A percentile compares a stretch with the other conserved stretches of the same genome.
These are phyloP conservation scores for Xylariaceae sp. DNA, from an alignment of 2,329 filamentous ascomycete species.

Conservation along the genomic window DNA sequence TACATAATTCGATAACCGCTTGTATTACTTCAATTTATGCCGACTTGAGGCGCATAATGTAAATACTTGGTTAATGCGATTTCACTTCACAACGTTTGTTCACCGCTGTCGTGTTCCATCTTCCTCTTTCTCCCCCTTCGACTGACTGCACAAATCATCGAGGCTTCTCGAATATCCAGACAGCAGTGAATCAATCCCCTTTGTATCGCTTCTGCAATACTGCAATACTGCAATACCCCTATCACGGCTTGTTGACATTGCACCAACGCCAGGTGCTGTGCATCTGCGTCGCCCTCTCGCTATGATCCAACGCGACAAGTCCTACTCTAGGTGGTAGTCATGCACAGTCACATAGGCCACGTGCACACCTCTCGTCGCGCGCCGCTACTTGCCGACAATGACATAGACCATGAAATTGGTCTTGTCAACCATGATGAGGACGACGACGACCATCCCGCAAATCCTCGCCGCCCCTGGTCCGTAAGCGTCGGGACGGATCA, in stretches of 20 bases:
- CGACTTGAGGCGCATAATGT: too few species aligned
- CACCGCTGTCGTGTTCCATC: background rate
- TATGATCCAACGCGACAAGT: constrained; percentile 23
- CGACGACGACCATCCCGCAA: constrained; percentile 20
- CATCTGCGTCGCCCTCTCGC: constrained; percentile 18
- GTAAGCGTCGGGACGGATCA: constrained; percentile 17
- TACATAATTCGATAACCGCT: too few species aligned
- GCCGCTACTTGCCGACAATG: constrained; percentile 49
- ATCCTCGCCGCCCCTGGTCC: constrained; percentile 11
- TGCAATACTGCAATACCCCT: background rate
- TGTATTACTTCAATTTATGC: too few species aligned
- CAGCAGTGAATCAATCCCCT: background rate
- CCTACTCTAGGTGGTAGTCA: constrained; percentile 23
- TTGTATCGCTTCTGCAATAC: background rate
- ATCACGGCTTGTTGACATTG: background rate
- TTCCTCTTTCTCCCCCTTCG: background rate
- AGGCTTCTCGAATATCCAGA: background rate
- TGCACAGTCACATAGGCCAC: constrained; percentile 35
- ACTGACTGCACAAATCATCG: background rate
- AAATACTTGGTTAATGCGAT: background rate
- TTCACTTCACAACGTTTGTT: background rate
- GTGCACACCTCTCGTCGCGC: constrained; percentile 51
- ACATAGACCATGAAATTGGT: constrained; percentile 66
- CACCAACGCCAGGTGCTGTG: constrained; percentile 9
- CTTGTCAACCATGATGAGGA: constrained; percentile 58